These are phyloP conservation scores for Teunomyces kruisii DNA, from an alignment of 805 yeast genomes.

Conservation along the genomic window DNA sequence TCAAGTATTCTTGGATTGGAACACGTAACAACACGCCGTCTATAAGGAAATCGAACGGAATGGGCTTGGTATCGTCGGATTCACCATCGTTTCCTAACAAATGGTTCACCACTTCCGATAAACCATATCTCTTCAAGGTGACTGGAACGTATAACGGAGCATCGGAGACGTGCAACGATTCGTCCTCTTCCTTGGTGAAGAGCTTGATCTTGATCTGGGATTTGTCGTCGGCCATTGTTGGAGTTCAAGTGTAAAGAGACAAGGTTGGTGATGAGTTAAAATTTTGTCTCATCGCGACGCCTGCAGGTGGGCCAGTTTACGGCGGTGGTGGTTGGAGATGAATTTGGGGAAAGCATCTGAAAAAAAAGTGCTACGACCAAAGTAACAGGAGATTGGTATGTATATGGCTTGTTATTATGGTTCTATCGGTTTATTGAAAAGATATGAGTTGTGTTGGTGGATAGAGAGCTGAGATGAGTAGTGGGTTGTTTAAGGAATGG, in stretches of 20 bases:
- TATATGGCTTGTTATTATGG: neutral
- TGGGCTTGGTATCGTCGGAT: constrained; percentile 50
- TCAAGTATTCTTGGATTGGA: constrained; percentile 76
- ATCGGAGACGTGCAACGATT: constrained; percentile 64
- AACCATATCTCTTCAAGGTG: constrained; percentile 81
- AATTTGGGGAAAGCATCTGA: no score
- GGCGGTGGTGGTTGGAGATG: neutral
- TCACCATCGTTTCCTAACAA: constrained; percentile 49
- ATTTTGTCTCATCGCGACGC: neutral
- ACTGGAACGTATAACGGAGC: constrained; percentile 88
- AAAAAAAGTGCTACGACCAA: no score
- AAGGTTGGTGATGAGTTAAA: neutral
- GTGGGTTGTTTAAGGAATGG: neutral
- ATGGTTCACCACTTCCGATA: constrained; percentile 94
- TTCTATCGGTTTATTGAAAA: no score
- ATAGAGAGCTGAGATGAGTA: neutral
- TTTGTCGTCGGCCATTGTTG: constrained; percentile 31
- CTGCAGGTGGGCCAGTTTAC: neutral
- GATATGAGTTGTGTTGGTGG: neutral
- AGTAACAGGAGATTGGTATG: neutral
- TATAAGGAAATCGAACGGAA: constrained; percentile 91
- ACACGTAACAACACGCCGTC: constrained; percentile 80
- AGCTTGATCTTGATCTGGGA: constrained; percentile 79
- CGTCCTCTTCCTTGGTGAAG: constrained; percentile 83
- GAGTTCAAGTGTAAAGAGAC: neutral